Conservation (phyloP, 2,329 filamentous ascomycete genomes). For the Fusarium sp. region DNA sequence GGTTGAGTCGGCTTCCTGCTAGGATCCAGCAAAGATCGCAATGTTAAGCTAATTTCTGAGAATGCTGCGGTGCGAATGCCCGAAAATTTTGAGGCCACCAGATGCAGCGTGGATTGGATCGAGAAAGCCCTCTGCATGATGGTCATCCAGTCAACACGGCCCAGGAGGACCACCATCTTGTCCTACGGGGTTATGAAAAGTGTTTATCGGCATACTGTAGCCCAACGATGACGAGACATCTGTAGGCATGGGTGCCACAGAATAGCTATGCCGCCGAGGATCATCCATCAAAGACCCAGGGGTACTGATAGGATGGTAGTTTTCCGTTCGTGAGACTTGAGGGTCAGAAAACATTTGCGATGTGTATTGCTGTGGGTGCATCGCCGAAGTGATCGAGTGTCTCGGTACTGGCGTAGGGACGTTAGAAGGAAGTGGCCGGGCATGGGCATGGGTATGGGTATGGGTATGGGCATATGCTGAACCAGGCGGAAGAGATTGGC, state of each 20-base stretch:
- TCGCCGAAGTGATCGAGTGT: conserved; percentile 38
- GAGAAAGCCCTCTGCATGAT: conserved; percentile 13
- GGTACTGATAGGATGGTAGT: conserved; percentile 33
- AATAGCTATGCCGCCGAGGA: conserved; percentile 43
- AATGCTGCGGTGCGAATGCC: neutral
- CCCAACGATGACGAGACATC: conserved; percentile 40
- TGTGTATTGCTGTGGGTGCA: conserved; percentile 41
- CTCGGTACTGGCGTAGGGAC: conserved; percentile 38
- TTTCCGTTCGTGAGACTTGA: conserved; percentile 39
- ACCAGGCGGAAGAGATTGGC: conserved; percentile 42
- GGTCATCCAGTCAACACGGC: conserved; percentile 39
- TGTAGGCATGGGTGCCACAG: conserved; percentile 34
- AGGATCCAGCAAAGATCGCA: neutral
- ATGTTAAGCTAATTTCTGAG: neutral
- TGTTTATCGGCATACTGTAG: conserved; percentile 44
- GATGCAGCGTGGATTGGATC: neutral
- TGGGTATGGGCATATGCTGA: conserved; percentile 33
- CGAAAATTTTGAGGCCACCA: conserved; percentile 3
- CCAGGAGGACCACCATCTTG: conserved; percentile 36
- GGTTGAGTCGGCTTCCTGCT: neutral
- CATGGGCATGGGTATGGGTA: neutral
- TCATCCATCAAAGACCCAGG: conserved; percentile 42
- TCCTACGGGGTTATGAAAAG: conserved; percentile 37
- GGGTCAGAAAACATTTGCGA: conserved; percentile 37
- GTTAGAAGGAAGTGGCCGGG: conserved; percentile 44